Percentiles rank a stretch among this genome's conserved stretches.
Conservation (phyloP, 768 basidiomycete species). For the Podaxis rugospora region DNA sequence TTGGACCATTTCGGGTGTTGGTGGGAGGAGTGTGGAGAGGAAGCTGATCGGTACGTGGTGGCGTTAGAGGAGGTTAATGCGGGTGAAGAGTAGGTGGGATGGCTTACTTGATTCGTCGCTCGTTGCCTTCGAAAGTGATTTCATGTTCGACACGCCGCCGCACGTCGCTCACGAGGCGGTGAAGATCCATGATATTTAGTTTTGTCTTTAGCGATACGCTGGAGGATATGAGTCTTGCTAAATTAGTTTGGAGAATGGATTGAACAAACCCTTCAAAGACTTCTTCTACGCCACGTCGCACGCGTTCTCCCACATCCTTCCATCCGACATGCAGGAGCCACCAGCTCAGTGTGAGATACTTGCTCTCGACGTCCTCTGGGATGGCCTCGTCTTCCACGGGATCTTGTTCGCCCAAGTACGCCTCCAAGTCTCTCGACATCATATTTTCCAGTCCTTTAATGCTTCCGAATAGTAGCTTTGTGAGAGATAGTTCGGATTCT, state of each 20-base stretch:
- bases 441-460: slow-evolving; percentile 21
- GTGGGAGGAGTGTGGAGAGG: slow-evolving; percentile 68
- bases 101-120: slow-evolving; percentile 49
- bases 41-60: slow-evolving; percentile 42
- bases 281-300: slow-evolving; percentile 24
- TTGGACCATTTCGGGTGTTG: slow-evolving; percentile 65
- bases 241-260: not conserved
- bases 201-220: slow-evolving; percentile 85
- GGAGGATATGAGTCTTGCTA: not conserved
- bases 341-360: slow-evolving; percentile 18
- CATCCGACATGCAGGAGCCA: slow-evolving; percentile 19
- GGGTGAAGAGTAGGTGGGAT: slow-evolving; percentile 22
- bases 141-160: slow-evolving; percentile 74
- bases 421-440: slow-evolving; percentile 18
- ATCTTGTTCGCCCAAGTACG: slow-evolving; percentile 17
- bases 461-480: slow-evolving; percentile 30
- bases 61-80: not conserved
- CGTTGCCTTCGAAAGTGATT: slow-evolving; percentile 53
- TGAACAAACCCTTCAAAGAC: slow-evolving; percentile 75
- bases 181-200: slow-evolving; percentile 65
- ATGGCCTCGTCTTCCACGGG: slow-evolving; percentile 20
- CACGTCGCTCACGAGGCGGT: slow-evolving; percentile 66
- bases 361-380: slow-evolving; percentile 61
- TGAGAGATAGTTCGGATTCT: slow-evolving; percentile 34
- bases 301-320: slow-evolving; percentile 18